A percentile compares a stretch with the other conserved stretches of the same genome.
Evolutionary conservation across 139 green algal species (phyloP).

Genomic region (Ettlia oleoabundans): DNA sequence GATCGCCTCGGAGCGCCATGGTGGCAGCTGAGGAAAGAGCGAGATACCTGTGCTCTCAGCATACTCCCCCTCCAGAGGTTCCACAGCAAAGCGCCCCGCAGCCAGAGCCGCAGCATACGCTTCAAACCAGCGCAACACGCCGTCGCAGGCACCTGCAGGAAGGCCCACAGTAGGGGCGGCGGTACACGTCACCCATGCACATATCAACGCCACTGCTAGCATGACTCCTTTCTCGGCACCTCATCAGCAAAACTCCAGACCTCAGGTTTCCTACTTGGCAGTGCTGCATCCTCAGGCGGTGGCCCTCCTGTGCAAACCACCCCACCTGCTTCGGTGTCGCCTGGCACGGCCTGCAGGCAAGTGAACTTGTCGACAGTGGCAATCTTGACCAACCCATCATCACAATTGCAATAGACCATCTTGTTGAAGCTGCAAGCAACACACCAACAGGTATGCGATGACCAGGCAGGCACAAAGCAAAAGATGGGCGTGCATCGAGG

Average conservation of each 20-base stretch:
- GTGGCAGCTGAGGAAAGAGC: slow-evolving; percentile 57
- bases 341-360: slow-evolving; percentile 23
- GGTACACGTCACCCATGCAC: background rate
- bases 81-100: slow-evolving; percentile 53
- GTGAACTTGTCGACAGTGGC: slow-evolving; percentile 20
- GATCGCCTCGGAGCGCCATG: slow-evolving; percentile 42
- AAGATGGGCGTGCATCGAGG: too few relatives aligned
- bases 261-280: too few relatives aligned
- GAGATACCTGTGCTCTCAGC: slow-evolving; percentile 48
- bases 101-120: slow-evolving; percentile 60
- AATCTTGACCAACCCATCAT: background rate
- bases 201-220: background rate
- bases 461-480: background rate
- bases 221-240: too few relatives aligned
- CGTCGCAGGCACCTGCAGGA: slow-evolving; percentile 33
- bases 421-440: slow-evolving; percentile 44
- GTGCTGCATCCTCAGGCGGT: background rate
- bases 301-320: too few relatives aligned
- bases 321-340: background rate
- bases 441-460: background rate
- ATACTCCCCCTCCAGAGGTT: slow-evolving; percentile 17
- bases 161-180: background rate
- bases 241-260: too few relatives aligned
- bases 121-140: slow-evolving; percentile 70
- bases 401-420: slow-evolving; percentile 26